Evolutionary conservation across 805 yeast genomes (phyloP).

Genomic region (Kluyveromyces siamensis): DNA sequence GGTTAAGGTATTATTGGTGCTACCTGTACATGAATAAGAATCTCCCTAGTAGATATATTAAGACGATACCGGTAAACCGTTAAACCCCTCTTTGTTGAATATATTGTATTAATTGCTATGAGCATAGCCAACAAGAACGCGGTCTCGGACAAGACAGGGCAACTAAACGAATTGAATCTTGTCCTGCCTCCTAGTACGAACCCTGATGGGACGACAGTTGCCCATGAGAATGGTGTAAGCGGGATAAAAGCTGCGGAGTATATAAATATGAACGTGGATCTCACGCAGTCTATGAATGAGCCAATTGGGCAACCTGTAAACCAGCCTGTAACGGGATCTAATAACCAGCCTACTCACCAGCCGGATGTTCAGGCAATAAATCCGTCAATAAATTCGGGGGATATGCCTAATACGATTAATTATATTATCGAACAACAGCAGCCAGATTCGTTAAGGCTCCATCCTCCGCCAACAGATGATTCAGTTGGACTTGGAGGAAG

Average conservation of each 20-base stretch:
- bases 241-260: not conserved
- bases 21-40: not conserved
- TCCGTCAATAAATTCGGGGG: not conserved
- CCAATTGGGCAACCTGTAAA: not conserved
- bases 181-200: not conserved
- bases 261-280: not conserved
- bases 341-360: not conserved
- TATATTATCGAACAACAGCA: slow-evolving; percentile 1
- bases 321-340: not conserved
- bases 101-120: not conserved
- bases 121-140: not conserved
- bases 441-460: not conserved
- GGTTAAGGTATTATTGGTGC: not conserved
- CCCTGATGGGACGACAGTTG: not conserved
- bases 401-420: not conserved
- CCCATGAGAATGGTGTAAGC: not conserved
- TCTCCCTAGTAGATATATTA: no score
- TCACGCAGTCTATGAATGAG: not conserved
- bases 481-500: not conserved
- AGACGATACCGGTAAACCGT: no score
- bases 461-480: not conserved
- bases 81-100: no score
- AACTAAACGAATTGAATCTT: not conserved
- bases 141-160: not conserved
- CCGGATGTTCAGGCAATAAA: not conserved